Base-by-base conservation (phyloP, 2,329 filamentous ascomycete genomes). In the Alternaria consortialis region DNA sequence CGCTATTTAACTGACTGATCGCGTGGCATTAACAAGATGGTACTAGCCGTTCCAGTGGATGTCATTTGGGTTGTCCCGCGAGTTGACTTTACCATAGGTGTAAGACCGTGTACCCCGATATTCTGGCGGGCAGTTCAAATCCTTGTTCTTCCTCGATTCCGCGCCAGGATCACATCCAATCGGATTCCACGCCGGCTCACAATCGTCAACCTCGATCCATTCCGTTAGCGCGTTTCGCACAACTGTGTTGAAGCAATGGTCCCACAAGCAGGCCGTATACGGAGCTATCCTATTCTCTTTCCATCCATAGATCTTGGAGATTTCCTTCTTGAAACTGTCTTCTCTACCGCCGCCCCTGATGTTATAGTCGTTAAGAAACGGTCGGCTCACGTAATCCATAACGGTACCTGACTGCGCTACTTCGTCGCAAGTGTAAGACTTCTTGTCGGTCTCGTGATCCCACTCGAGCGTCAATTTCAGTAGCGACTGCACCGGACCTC, bases 391-490 rank as follows among this genome's bases (percentile, higher is more conserved):
- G 29, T 31, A 48, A 1, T 48, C 46, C 9, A 20, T 34, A 29
- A 48, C 29, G 20, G 37, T 40, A 7, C 29, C 29, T 1, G 31
- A n/a, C 12, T 50, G 20, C 31, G 17, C 8, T 0, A 23, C 2
- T 9, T 34, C 31, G 8, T 46, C 31, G 20, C 57, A 60, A 4
- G 29, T 40, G 13, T 43, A 60, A 2, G 23, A 17, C 13, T 12
- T 15, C 9, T 39, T 7, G 20, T 20, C 4, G 2, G 57, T 60
- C 7, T 51, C 29, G 44, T 51, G 55, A 34, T 42, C 48, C 53
- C 53, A 56, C 17, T 15, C 25, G 5, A 60, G 57, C 13, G 44
- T 34, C 2, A 60, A 25, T 2, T 46, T 56, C 25, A 60, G 46
- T 5, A 60, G 44, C 3, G 43, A 40, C n/a, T 51, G 37, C 4